A percentile compares a stretch with the other conserved stretches of the same genome.
Conservation (phyloP, 306 rosid species). For the Hippophae gyantsensis region DNA sequence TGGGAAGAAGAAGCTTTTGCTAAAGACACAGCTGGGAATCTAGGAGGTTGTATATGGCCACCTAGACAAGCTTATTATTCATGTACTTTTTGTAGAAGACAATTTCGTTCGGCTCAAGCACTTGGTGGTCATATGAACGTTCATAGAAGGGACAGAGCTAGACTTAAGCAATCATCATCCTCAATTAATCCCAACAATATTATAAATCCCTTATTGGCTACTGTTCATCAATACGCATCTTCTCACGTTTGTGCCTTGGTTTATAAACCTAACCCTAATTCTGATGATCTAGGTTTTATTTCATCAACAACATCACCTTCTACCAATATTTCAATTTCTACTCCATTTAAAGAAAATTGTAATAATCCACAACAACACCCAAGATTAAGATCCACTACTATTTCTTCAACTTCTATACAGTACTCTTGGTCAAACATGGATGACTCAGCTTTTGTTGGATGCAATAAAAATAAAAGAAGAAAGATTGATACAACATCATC, state of each 20-base stretch:
- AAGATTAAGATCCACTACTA: conserved; percentile 8
- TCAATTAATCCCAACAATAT: conserved; percentile 14
- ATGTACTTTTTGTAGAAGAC: conserved; percentile 85
- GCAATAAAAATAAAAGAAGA: conserved; percentile 57
- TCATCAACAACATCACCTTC: conserved; percentile 31
- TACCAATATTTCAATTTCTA: conserved; percentile 21
- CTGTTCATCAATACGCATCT: conserved; percentile 24
- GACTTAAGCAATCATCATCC: conserved; percentile 41
- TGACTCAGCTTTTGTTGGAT: conserved; percentile 6
- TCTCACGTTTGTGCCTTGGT: conserved; percentile 40
- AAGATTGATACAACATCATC: conserved; percentile 36
- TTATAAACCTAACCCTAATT: conserved; percentile 52
- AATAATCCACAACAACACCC: conserved; percentile 11
- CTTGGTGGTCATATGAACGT: conserved; percentile 96
- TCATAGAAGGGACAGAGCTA: conserved; percentile 85
- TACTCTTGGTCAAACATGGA: conserved; percentile 31
- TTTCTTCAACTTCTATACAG: conserved; percentile 16
- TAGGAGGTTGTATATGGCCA: conserved; percentile 90
- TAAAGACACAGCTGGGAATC: conserved; percentile 60
- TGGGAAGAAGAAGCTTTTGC: conserved; percentile 99
- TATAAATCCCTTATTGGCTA: conserved; percentile 21
- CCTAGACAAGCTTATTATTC: conserved; percentile 63
- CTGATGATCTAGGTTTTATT: conserved; percentile 17
- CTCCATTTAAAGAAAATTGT: conserved; percentile 13
- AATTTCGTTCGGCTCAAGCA: conserved; percentile 92